phyloP scores from a whole-genome alignment of 2,329 filamentous ascomycete species.

The Colletotrichum liriopes region DNA sequence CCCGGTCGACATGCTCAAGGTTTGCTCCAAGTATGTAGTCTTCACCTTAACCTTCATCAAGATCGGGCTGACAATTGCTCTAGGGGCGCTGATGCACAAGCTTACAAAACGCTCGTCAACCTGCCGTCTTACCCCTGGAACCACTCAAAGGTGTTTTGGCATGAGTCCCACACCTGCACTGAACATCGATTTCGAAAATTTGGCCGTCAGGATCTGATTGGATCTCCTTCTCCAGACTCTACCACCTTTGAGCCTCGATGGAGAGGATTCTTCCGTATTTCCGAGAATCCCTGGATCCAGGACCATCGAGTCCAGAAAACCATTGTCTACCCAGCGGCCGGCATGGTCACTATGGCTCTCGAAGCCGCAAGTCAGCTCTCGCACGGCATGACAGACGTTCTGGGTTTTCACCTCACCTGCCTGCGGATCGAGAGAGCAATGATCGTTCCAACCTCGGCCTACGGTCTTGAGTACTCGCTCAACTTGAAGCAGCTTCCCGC shows the following conservation, averaged over 20 bases:
- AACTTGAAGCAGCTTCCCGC: slow-evolving; percentile 55
- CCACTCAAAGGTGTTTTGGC: slow-evolving; percentile 67
- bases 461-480: slow-evolving; percentile 67
- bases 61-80: slow-evolving; percentile 18
- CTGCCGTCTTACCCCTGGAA: slow-evolving; percentile 71
- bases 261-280: slow-evolving; percentile 64
- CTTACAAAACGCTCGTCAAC: slow-evolving; percentile 54
- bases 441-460: slow-evolving; percentile 61
- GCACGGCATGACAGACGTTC: slow-evolving; percentile 39
- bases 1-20: slow-evolving; percentile 50
- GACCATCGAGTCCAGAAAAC: slow-evolving; percentile 68
- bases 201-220: slow-evolving; percentile 67
- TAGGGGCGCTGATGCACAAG: slow-evolving; percentile 19
- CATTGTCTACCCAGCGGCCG: slow-evolving; percentile 66
- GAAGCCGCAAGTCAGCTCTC: slow-evolving; percentile 62
- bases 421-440: slow-evolving; percentile 67
- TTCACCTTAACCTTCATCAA: background rate
- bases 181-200: slow-evolving; percentile 61
- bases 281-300: slow-evolving; percentile 67
- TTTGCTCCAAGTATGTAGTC: slow-evolving; percentile 46
- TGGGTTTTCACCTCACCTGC: slow-evolving; percentile 61
- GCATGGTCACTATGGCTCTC: slow-evolving; percentile 65
- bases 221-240: slow-evolving; percentile 60
- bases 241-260: slow-evolving; percentile 63
- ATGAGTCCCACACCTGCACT: slow-evolving; percentile 64